Evolutionary conservation across 805 yeast genomes (phyloP).

Genomic region (Cyberlindnera americana): DNA sequence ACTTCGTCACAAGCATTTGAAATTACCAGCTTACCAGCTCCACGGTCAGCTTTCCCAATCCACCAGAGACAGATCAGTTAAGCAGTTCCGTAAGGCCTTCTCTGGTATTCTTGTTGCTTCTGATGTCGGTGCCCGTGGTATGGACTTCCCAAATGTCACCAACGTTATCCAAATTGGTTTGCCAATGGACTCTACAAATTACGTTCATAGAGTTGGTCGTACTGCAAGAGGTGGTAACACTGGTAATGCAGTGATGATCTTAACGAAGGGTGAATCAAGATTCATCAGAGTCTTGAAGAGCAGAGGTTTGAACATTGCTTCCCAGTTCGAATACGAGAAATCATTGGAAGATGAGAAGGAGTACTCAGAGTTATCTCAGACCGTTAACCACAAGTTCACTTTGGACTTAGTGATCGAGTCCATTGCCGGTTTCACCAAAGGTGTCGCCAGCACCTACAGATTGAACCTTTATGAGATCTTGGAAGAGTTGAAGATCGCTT

Average conservation of each 20-base stretch:
- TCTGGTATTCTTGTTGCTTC: constrained; percentile 72
- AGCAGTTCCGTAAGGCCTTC: constrained; percentile 44
- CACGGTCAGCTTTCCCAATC: constrained; percentile 78
- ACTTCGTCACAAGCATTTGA: constrained; percentile 22
- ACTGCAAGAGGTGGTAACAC: constrained; percentile 88
- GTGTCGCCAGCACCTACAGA: constrained; percentile 31
- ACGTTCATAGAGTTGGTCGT: constrained; percentile 92
- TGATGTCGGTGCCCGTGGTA: constrained; percentile 94
- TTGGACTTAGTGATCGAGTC: constrained; percentile 32
- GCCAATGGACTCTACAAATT: constrained; percentile 72
- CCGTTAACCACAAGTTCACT: constrained; percentile 27
- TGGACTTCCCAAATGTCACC: constrained; percentile 87
- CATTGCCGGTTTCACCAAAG: constrained; percentile 35
- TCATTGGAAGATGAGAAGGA: constrained; percentile 33
- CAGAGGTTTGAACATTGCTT: constrained; percentile 53
- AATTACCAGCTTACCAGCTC: constrained; percentile 37
- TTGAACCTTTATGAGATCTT: constrained; percentile 31
- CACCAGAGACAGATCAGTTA: constrained; percentile 58
- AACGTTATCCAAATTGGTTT: constrained; percentile 82
- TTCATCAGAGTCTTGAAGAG: constrained; percentile 49
- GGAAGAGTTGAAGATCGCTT: constrained; percentile 31
- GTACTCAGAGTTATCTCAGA: constrained; percentile 26
- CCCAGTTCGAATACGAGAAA: constrained; percentile 38
- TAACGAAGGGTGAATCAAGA: constrained; percentile 52
- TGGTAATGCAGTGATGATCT: constrained; percentile 66